Percentiles rank a stretch among this genome's conserved stretches.
phyloP scores from a whole-genome alignment of 352 stramenopile genomes.

The Pythium periplocum region DNA sequence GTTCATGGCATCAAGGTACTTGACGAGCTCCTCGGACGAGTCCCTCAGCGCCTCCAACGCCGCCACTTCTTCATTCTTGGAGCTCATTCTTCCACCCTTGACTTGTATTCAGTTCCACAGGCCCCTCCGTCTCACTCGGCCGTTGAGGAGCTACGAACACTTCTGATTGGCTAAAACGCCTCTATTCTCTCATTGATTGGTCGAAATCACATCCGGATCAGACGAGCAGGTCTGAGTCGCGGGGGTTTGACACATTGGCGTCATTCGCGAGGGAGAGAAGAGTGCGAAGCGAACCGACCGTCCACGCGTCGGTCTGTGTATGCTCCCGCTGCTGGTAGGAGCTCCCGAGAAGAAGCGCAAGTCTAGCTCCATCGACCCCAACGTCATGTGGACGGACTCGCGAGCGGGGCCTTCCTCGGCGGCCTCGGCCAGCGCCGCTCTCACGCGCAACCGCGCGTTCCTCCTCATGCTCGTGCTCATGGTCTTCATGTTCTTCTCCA shows the following conservation, averaged over 20 bases:
- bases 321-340: conserved; percentile 35
- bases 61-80: conserved; percentile 74
- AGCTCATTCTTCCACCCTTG: conserved; percentile 12
- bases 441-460: conserved; percentile 44
- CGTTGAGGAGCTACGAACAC: not conserved
- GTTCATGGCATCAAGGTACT: conserved; percentile 71
- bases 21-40: conserved; percentile 70
- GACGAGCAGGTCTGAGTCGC: no score
- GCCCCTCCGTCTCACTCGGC: conserved; percentile 13
- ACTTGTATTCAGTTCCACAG: conserved; percentile 11
- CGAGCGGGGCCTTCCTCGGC: conserved; percentile 22
- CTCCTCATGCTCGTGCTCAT: conserved; percentile 42
- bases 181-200: no score
- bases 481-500: conserved; percentile 53
- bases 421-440: conserved; percentile 24
- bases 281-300: no score
- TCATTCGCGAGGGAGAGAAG: no score
- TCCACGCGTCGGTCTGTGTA: conserved; percentile 12
- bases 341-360: conserved; percentile 76
- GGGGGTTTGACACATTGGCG: no score
- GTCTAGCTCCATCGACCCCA: conserved; percentile 54
- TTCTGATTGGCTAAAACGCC: conserved; percentile 6
- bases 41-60: conserved; percentile 75
- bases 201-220: no score
- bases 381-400: conserved; percentile 53